phyloP scores from a whole-genome alignment of 2,329 filamentous ascomycete genomes.

The Colletotrichum endophyticum region DNA sequence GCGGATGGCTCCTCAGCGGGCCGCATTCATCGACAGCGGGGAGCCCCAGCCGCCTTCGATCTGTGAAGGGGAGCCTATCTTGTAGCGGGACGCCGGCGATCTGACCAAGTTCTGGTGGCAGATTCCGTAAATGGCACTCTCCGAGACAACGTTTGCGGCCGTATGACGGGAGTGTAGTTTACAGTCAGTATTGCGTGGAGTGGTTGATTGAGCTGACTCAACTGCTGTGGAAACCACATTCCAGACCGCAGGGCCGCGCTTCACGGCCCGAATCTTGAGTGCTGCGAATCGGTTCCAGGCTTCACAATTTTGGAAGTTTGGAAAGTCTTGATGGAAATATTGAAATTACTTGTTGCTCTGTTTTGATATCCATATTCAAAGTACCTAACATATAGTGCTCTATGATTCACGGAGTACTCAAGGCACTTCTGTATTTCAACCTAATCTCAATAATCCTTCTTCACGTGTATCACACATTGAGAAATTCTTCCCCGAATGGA shows the following conservation, averaged over 20 bases:
- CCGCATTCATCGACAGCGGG: conserved; percentile 7
- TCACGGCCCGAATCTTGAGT: not conserved
- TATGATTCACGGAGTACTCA: not conserved
- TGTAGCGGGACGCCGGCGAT: not conserved
- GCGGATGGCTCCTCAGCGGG: not conserved
- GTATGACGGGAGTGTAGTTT: not conserved
- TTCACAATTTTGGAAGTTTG: not conserved
- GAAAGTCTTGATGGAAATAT: not conserved
- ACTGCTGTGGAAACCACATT: not conserved
- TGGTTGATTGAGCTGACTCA: not conserved
- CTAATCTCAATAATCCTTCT: not conserved
- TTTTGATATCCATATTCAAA: not conserved
- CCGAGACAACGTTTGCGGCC: conserved; percentile 17
- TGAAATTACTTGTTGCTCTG: not conserved
- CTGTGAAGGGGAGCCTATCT: not conserved
- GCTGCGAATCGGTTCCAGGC: not conserved
- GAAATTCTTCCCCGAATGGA: not conserved
- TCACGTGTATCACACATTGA: not conserved
- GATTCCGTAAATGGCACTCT: not conserved
- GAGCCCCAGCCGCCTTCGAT: not conserved
- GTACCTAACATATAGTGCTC: not conserved
- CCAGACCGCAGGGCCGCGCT: not conserved
- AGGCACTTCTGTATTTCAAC: not conserved
- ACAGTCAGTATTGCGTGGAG: not conserved
- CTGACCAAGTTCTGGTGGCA: not conserved